Percentiles rank a stretch among this genome's conserved stretches.
These are phyloP conservation scores for Torulaspora maleeae DNA, from an alignment of 805 yeast genomes.

Conservation along the genomic window DNA sequence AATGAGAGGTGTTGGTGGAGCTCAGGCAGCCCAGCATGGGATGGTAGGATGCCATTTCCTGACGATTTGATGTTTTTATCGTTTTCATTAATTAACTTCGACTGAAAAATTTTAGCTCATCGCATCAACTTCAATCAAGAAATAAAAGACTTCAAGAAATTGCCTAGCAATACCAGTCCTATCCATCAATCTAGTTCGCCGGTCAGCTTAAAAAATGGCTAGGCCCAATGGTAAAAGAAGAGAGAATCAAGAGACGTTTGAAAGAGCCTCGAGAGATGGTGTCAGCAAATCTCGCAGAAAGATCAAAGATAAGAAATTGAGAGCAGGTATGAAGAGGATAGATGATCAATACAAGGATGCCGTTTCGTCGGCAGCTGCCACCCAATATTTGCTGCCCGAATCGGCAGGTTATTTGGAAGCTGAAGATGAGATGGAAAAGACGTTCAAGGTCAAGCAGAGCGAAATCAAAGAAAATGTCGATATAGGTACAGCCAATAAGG, in stretches of 20 bases:
- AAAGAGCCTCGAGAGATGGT: constrained; percentile 25
- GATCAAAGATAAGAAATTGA: constrained; percentile 55
- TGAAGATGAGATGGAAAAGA: constrained; percentile 87
- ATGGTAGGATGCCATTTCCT: background rate
- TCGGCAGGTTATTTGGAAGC: constrained; percentile 84
- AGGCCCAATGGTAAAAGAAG: constrained; percentile 18
- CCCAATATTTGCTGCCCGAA: constrained; percentile 82
- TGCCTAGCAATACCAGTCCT: background rate
- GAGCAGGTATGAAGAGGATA: constrained; percentile 58
- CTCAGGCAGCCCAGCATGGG: background rate
- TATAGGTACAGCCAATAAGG: constrained; percentile 64
- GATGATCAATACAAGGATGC: constrained; percentile 76
- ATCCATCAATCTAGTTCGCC: background rate
- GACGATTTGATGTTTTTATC: background rate
- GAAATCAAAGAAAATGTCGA: constrained; percentile 78
- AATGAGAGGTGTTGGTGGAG: no score
- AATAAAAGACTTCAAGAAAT: background rate
- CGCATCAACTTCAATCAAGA: background rate
- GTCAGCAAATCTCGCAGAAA: constrained; percentile 17
- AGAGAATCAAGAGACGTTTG: constrained; percentile 33
- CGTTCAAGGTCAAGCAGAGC: constrained; percentile 75
- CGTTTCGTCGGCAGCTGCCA: constrained; percentile 74
- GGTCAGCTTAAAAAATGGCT: background rate
- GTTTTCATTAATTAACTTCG: background rate
- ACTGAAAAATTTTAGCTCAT: constrained; percentile 12